Conservation (phyloP, 306 rosid species). For the Quillaja saponaria region DNA sequence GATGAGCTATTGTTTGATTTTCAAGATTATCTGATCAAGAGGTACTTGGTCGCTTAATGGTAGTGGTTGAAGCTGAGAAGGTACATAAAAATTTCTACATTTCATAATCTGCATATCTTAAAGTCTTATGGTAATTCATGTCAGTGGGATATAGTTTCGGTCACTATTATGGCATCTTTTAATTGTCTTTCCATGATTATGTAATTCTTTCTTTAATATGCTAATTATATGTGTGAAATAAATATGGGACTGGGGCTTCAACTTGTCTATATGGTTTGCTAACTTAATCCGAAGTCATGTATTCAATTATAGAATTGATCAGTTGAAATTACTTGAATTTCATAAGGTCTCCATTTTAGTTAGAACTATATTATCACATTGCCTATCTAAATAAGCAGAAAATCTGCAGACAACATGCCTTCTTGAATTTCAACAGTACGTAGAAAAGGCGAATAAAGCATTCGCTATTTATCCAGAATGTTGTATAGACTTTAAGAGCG, state of each 20-base stretch:
- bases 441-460: too few species aligned
- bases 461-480: neutral
- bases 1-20: constrained; percentile 94
- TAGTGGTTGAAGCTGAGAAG: constrained; percentile 90
- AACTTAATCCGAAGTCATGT: too few species aligned
- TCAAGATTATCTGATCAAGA: constrained; percentile 84
- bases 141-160: constrained; percentile 5
- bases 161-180: constrained; percentile 13
- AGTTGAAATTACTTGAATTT: too few species aligned
- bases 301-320: too few species aligned
- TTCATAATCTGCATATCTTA: neutral
- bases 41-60: constrained; percentile 84
- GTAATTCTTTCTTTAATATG: neutral
- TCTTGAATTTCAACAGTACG: too few species aligned
- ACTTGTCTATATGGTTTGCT: too few species aligned
- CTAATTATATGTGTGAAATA: too few species aligned
- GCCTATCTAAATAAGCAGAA: too few species aligned
- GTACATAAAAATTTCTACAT: constrained; percentile 31
- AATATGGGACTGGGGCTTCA: too few species aligned
- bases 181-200: constrained; percentile 7
- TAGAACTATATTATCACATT: too few species aligned
- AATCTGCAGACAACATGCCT: too few species aligned
- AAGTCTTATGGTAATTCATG: neutral
- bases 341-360: too few species aligned
- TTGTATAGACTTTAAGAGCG: neutral